phyloP scores from a whole-genome alignment of 164 flowering plant genomes.

The Vitis riparia region DNA sequence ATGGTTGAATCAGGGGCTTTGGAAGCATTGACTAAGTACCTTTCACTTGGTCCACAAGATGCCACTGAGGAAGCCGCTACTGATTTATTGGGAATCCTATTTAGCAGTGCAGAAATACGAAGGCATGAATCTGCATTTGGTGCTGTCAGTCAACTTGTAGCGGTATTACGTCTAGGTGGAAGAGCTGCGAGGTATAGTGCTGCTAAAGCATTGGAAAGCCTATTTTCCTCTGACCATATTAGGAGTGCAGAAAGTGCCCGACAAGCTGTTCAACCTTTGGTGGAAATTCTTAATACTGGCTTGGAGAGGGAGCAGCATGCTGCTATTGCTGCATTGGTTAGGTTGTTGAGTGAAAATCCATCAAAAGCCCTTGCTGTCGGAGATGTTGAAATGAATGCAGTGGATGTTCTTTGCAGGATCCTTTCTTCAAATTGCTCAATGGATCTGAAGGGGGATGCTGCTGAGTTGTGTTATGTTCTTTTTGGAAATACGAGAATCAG shows the following conservation, averaged over 20 bases:
- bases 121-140: constrained; percentile 90
- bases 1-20: constrained; percentile 98
- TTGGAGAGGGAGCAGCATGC: constrained; percentile 95
- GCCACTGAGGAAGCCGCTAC: constrained; percentile 98
- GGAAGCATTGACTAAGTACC: constrained; percentile 91
- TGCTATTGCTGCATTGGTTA: constrained; percentile 82
- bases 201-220: constrained; percentile 89
- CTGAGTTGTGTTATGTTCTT: constrained; percentile 87
- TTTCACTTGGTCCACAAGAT: constrained; percentile 96
- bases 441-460: constrained; percentile 95
- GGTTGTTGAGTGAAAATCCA: constrained; percentile 80
- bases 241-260: constrained; percentile 84
- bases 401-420: constrained; percentile 88
- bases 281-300: constrained; percentile 94
- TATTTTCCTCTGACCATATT: constrained; percentile 91
- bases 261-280: constrained; percentile 95
- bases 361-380: constrained; percentile 88
- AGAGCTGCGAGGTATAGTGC: constrained; percentile 94
- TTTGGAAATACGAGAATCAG: constrained; percentile 89
- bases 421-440: constrained; percentile 87
- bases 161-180: constrained; percentile 93
- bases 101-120: constrained; percentile 83
- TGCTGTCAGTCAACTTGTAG: constrained; percentile 93
- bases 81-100: constrained; percentile 78
- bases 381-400: constrained; percentile 95